These are phyloP conservation scores for Mycena vulgaris DNA, from an alignment of 768 basidiomycete genomes.

Conservation along the genomic window DNA sequence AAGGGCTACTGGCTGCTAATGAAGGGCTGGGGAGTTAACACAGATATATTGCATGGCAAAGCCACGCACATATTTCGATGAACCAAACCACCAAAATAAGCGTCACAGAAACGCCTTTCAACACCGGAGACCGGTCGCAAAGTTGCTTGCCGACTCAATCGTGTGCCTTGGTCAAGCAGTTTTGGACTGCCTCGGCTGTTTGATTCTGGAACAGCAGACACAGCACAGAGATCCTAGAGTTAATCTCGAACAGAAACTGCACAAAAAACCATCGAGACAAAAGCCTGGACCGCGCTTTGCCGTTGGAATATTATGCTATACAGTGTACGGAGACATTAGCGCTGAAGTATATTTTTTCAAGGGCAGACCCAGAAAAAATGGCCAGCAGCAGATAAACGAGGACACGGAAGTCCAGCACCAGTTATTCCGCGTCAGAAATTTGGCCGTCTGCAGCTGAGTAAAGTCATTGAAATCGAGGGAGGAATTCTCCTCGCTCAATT, in stretches of 20 bases:
- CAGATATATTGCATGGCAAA: background rate
- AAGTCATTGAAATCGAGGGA: background rate
- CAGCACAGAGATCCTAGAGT: slow-evolving; percentile 47
- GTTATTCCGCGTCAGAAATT: background rate
- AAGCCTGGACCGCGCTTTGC: slow-evolving; percentile 31
- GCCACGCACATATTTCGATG: background rate
- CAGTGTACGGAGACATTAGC: slow-evolving; percentile 20
- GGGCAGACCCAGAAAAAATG: slow-evolving; percentile 38
- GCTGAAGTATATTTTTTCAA: no score
- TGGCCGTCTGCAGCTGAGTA: background rate
- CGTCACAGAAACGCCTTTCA: background rate
- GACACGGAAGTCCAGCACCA: background rate
- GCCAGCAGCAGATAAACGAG: slow-evolving; percentile 19
- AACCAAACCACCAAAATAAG: background rate
- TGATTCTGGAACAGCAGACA: slow-evolving; percentile 42
- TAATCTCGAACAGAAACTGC: slow-evolving; percentile 47
- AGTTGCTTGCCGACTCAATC: background rate
- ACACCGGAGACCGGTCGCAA: background rate
- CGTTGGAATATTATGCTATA: slow-evolving; percentile 36
- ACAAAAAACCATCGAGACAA: slow-evolving; percentile 44
- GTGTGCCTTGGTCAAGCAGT: background rate
- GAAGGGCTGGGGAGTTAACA: background rate
- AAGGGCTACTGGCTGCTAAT: background rate
- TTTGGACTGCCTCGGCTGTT: background rate
- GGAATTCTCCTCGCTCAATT: background rate